Evolutionary conservation across 108 stramenopile species (phyloP), one percentile per base, ranked within the genome.

Genomic region (Fistulifera pelliculosa): DNA sequence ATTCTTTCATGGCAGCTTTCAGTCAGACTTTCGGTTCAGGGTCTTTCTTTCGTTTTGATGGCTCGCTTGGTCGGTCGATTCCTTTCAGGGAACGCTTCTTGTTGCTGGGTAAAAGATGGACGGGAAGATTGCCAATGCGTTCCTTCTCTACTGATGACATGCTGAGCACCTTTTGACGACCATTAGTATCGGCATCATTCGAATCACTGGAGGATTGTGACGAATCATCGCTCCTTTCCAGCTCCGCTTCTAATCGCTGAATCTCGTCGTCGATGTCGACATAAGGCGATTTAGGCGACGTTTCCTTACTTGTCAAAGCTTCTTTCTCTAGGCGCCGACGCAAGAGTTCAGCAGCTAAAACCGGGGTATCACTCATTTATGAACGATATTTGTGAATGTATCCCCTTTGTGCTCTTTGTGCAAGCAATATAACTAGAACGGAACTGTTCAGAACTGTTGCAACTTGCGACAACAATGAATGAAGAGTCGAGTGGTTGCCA

Each of bases 1-100:
- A 58, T 26, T 90, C 94, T 54, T 83, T 56, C 2, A 95, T 86
- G 11, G 87, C 85, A 41, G 66, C 57, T 42, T 68, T 59, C 21
- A 92, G 69, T 14, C 93, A 90, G 38, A 60, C 64, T 64, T 65
- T 27, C 19, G 55, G 21, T 55, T 68, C 47, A 55, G 64, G 8
- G 39, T 19, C 40, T 48, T 76, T 66, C 17, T 51, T 54, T 52
- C 47, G 45, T 18, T 54, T 60, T 23, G 63, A 52, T 39, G 3
- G 54, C 12, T 58, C 66, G 28, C 22, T 66, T 60, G 18, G 54
- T 23, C 47, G 31, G 38, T 69, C 62, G 27, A 68, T 65, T 7
- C 62, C 62, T 52, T 55, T 71, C 22, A 65, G 42, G 13, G 52
- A 43, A 31, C 49, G 44, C 25, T 50, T 51, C 21, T 65, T 68